Base-by-base conservation (phyloP, 2,329 filamentous ascomycete species). In the Cercospora citrullina region DNA sequence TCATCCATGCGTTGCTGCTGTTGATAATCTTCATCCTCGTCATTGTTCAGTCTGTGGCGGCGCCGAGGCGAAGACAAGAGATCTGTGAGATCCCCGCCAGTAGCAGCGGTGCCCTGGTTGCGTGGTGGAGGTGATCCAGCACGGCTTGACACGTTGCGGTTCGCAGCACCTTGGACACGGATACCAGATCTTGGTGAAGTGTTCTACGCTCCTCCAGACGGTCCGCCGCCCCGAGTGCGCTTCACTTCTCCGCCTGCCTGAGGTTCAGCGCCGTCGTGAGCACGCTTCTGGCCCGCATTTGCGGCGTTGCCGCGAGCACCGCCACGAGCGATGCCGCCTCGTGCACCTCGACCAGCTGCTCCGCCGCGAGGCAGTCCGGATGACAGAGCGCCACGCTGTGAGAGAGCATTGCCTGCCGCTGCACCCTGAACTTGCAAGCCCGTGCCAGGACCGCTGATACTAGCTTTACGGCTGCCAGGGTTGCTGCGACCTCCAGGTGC, bases 241-340 rank as follows among this genome's bases (percentile, higher is more conserved):
- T 78, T 77, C n/a, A 69, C 71, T 63, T 77, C 76, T 10, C 73
- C 75, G 8, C 66, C 71, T 48, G 66, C 67, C 4, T 59, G 55
- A 8, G 66, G 69, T 8, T 73, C 73, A 26, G 71, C 72, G 9
- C 77, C 77, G 39, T 78, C 77, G 65, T 78, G 72, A 39, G 71
- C 69, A 23, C 77, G 73, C 74, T 79, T 79, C 66, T 76, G 72
- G 4, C 77, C 77, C 4, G 75, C 75, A 30, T 74, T 74, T 16
- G 66, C 72, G 36, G 72, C 71, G 14, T 76, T 77, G 2, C 74
- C 72, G 28, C 73, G 65, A 31, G 71, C 68, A 45, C 72, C 73
- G 18, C 72, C 73, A 18, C 75, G 74, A 12, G 74, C 69, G 31
- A 71, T 72, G 31, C 69, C 72, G 23, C 62, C 60, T 21, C 60